Base-by-base conservation (phyloP, 192 early-diverging fungal species). In the Gaertneriomyces semiglobifer region DNA sequence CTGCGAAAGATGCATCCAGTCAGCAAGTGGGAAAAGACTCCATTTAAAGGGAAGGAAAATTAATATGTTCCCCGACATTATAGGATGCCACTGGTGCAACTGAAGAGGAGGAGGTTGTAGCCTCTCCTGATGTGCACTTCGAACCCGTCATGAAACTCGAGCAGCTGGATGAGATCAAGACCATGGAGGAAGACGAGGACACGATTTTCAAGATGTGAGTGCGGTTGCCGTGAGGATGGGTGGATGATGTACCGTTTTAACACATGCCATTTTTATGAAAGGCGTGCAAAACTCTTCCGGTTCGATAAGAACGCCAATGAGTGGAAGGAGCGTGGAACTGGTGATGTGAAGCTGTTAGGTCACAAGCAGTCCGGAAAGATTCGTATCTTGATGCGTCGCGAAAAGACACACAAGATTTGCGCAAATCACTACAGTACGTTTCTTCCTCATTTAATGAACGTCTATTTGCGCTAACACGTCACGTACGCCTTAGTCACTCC, bases 311-410 rank as follows among this genome's bases (percentile, higher is more conserved):
- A 81, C 41, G 75, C 62, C 68, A 93, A 90, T 56, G 96, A 99
- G 79, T 99, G 96, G 96, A 99, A 99, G 84, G 96, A 99, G 83
- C 92, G 96, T 65, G 95, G 96, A 39, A 98, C 94, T 25, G 96
- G 96, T 62, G 96, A 99, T 71, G 89, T 97, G 43, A 95, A 94
- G 80, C 84, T 99, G 52, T 78, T 99, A 70, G 85, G 91, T 79
- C 95, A 99, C 87, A 93, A 94, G 84, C 80, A 85, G 55, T 81
- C 84, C 66, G 82, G 82, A 60, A 94, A 93, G 80, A 79, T 98
- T 74, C 94, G 96, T 70, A 72, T 99, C n/a, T 81, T 99, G 70
- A 99, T 99, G 96, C 90, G 95, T 50, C 89, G 96, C 52, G 96
- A 99, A 72, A 96, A 98, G 82, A 99, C 94, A 19, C 87, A 86